Base-by-base conservation (phyloP, 495 filamentous ascomycete genomes). In the Annulohypoxylon moriforme region DNA sequence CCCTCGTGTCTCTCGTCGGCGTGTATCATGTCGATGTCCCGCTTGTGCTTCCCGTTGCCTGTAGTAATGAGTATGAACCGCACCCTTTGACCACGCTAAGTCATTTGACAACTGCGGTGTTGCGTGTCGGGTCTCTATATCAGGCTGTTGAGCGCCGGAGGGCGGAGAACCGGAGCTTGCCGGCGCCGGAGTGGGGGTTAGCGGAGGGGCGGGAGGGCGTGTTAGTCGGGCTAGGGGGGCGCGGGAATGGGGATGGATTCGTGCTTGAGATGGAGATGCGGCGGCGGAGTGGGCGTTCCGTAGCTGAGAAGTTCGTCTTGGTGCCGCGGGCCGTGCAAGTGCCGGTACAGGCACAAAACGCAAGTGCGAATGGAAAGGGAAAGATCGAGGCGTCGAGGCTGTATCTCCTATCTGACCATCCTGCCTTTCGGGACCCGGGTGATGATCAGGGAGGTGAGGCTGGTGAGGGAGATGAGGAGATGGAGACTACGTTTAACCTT, bases 221-320 rank as follows among this genome's bases (percentile, higher is more conserved):
- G 11, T 71, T 97, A 0, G 73, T 91, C 13, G 91, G 92, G 0
- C 64, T 90, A 80, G 85, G 22, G 74, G 81, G 57, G 8, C 24
- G 57, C 10, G 2, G 25, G 29, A 0, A 16, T 67, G 9, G 76
- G 75, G 27, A 46, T 20, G 91, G 90, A 0, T 78, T 96, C 3
- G 93, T 97, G 2, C 70, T 99, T 2, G 90, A 94, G 68, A 90
- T 97, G 87, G 94, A 98, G 79, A 84, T 96, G 75, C 83, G 96
- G 2, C 83, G 94, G 18, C 90, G 92, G 69, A 92, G 89, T 64
- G 96, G 96, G 0, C 84, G 94, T 16, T 88, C 89, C 0, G 89
- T 97, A 8, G 75, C 85, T 20, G 95, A 97, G 77, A 88, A 84
- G 81, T 98, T 94, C 73, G 86, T 94, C 46, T 76, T 98, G 0